Percentiles rank a stretch among this genome's conserved stretches.
Evolutionary conservation across 371 early-diverging fungal genomes (phyloP).

Genomic region (Zychaea mexicana): DNA sequence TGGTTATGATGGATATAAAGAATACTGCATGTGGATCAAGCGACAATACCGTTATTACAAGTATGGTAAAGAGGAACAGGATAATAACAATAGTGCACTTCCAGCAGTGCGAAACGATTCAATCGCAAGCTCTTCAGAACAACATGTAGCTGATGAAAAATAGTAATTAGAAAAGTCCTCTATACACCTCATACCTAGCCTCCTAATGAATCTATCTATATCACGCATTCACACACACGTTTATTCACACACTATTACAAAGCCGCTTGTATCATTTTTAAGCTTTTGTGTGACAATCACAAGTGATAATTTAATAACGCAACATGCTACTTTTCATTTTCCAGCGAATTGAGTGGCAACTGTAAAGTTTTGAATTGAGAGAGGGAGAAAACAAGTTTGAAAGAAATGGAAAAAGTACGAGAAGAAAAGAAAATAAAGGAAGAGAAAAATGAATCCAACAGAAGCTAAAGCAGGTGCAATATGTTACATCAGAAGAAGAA

Average conservation of each 20-base stretch:
- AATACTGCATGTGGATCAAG: constrained; percentile 14
- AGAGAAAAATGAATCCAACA: not conserved
- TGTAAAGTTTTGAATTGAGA: not conserved
- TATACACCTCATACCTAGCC: not conserved
- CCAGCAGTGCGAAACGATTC: not conserved
- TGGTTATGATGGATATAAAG: constrained; percentile 21
- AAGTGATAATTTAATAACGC: too few species aligned
- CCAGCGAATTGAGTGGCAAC: not conserved
- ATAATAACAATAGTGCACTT: too few species aligned
- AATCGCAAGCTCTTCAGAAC: not conserved
- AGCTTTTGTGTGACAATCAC: too few species aligned
- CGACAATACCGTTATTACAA: not conserved
- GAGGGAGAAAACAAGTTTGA: too few species aligned
- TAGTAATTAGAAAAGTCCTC: not conserved
- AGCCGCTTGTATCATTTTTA: too few species aligned
- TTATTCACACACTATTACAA: too few species aligned
- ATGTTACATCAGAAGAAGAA: constrained; percentile 12
- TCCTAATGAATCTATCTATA: too few species aligned
- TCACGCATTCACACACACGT: too few species aligned
- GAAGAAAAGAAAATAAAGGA: not conserved
- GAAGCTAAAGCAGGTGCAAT: constrained; percentile 6
- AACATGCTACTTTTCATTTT: too few species aligned
- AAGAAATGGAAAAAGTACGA: not conserved
- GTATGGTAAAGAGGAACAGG: not conserved
- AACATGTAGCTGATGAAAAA: not conserved